phyloP scores from a whole-genome alignment of 2,329 filamentous ascomycete genomes.

The Parastagonospora avenae region DNA sequence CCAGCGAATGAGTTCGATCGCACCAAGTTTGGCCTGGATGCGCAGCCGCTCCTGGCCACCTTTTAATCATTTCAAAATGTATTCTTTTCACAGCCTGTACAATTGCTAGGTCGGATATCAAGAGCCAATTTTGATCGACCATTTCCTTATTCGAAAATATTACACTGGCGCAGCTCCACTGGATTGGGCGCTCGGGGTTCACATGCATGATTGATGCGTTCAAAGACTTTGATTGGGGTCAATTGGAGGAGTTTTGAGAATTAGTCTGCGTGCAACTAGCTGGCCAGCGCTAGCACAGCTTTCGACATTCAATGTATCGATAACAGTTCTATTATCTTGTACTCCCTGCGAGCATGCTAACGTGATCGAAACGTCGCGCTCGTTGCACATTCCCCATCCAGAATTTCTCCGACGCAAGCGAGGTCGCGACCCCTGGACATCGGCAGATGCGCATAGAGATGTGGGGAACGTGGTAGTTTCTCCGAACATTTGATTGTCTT shows the following conservation, averaged over 20 bases:
- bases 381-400: not conserved
- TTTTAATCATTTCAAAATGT: conserved; percentile 25
- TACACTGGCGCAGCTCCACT: not conserved
- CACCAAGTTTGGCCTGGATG: too few relatives aligned
- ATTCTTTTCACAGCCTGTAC: conserved; percentile 21
- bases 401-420: conserved; percentile 5
- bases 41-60: not conserved
- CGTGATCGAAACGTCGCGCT: too few relatives aligned
- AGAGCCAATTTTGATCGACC: not conserved
- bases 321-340: not conserved
- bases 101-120: conserved; percentile 12
- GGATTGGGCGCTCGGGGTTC: not conserved
- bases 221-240: conserved; percentile 2
- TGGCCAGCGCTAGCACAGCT: not conserved
- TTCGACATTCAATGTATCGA: not conserved
- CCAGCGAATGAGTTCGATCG: too few relatives aligned
- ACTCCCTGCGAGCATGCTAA: not conserved
- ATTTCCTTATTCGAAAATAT: not conserved
- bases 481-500: not conserved
- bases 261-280: not conserved
- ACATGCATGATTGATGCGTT: conserved; percentile 4
- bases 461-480: conserved; percentile 1
- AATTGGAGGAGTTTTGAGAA: not conserved
- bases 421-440: not conserved
- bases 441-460: conserved; percentile 1